Conservation (phyloP, 2,329 filamentous ascomycete species). For the Ascochyta fabae region DNA sequence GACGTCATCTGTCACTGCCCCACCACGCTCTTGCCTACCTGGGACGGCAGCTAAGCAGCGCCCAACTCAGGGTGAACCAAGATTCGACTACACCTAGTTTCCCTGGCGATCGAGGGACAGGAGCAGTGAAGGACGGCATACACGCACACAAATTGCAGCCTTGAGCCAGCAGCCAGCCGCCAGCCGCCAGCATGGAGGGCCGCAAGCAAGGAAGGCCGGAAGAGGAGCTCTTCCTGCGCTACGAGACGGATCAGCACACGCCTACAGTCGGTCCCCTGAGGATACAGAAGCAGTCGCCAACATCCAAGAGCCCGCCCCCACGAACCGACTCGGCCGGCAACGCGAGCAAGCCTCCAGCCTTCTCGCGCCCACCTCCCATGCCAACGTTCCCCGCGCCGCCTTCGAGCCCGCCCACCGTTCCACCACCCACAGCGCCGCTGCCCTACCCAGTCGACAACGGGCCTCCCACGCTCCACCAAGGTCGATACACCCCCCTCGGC, state of each 20-base stretch:
- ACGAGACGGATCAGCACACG: slow-evolving; percentile 62
- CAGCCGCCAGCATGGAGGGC: slow-evolving; percentile 49
- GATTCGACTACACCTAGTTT: slow-evolving; percentile 4
- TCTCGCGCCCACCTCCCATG: slow-evolving; percentile 55
- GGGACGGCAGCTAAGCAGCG: slow-evolving; percentile 12
- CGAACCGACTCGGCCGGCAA: slow-evolving; percentile 69
- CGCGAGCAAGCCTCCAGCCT: slow-evolving; percentile 50
- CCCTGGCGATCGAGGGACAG: not conserved
- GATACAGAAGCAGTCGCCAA: slow-evolving; percentile 75
- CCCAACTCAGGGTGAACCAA: slow-evolving; percentile 8
- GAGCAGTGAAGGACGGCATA: not conserved
- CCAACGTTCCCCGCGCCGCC: slow-evolving; percentile 68
- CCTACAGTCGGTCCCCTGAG: slow-evolving; percentile 83
- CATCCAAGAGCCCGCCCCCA: slow-evolving; percentile 58
- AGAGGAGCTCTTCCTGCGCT: slow-evolving; percentile 80
- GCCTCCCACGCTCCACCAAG: slow-evolving; percentile 32
- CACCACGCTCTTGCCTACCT: slow-evolving; percentile 11
- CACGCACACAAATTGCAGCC: slow-evolving; percentile 2
- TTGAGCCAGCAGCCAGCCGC: not conserved
- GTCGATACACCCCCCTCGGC: slow-evolving; percentile 46
- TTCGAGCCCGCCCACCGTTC: slow-evolving; percentile 56
- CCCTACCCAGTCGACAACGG: slow-evolving; percentile 57
- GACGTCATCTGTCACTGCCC: slow-evolving; percentile 23
- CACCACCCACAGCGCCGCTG: slow-evolving; percentile 51
- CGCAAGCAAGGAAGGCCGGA: slow-evolving; percentile 70